Evolutionary conservation across 768 basidiomycete genomes (phyloP), one percentile per base, ranked within the genome.

Genomic region (Asterophora lycoperdoides): DNA sequence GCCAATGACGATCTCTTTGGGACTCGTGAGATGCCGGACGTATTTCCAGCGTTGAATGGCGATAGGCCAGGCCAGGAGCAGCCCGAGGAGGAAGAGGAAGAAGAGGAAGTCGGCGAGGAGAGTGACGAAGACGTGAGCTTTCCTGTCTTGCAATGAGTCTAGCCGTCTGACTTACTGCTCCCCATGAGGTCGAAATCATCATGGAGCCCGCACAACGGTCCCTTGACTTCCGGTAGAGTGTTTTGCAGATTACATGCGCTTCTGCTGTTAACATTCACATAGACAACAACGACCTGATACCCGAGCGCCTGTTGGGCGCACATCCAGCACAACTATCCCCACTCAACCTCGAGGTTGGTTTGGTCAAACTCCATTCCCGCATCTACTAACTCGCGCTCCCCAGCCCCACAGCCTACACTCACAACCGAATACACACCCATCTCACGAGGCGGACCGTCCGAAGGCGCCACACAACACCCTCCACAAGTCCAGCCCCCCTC

Each of bases 131-230:
- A 67, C 50, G 71, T 67, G 42, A 51, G 58, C 54, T 18, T 10
- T 41, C n/a, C n/a, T 49, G 14, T 35, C 9, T 53, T 34, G 11
- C 11, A 37, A 37, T 42, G 35, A 7, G 39, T 41, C 41, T 23
- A 36, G 30, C 41, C 19, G 40, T 34, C 40, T 54, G 38, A 47
- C 19, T 29, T 29, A 30, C n/a, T 41, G 19, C 42, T 46, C 6
- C 15, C 37, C 9, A 91, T 86, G 84, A 95, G 63, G 76, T 95
- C 54, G 93, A 95, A 71, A 88, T 95, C 56, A 92, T 95, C 46
- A 85, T 91, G 81, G 90, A 95, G 59, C 82, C 82, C 2, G 72
- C 82, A 8, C 66, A 80, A 14, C 83, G 82, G 47, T 86, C 83
- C 4, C 68, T 88, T 15, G 89, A 92, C 68, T 80, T 91, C 59